phyloP scores from a whole-genome alignment of 306 rosid genomes.

The Malus orientalis region DNA sequence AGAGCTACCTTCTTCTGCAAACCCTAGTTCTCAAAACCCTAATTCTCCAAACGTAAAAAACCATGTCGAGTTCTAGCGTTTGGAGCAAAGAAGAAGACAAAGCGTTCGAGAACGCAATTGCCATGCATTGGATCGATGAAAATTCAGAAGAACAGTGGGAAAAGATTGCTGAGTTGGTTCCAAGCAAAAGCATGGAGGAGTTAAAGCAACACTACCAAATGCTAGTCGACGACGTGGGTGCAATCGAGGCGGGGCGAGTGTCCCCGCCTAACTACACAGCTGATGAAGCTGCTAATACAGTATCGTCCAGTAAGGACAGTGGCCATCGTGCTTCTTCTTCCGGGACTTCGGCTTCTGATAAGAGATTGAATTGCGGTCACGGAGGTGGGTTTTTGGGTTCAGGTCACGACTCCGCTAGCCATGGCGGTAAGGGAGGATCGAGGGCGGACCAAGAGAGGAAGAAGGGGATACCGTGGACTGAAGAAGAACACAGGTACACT shows the following conservation, averaged over 20 bases:
- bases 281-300: conserved; percentile 31
- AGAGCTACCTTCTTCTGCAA: neutral
- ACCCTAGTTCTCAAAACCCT: neutral
- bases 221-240: conserved; percentile 65
- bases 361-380: conserved; percentile 52
- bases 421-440: conserved; percentile 69
- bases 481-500: conserved; percentile 87
- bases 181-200: conserved; percentile 62
- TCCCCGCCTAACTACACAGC: conserved; percentile 53
- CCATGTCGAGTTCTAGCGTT: conserved; percentile 58
- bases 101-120: conserved; percentile 83
- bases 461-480: conserved; percentile 99
- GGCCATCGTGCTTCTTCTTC: conserved; percentile 30
- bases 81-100: conserved; percentile 94
- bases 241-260: conserved; percentile 70
- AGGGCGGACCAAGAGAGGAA: conserved; percentile 89
- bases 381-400: conserved; percentile 65
- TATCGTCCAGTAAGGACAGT: conserved; percentile 44
- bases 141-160: conserved; percentile 68
- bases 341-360: conserved; percentile 48
- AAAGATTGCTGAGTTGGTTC: conserved; percentile 67
- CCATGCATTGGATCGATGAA: conserved; percentile 67
- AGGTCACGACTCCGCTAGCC: conserved; percentile 51
- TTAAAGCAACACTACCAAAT: conserved; percentile 64
- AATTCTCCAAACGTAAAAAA: neutral